Conservation (phyloP, 192 early-diverging fungal genomes). For the Linnemannia elongata region DNA sequence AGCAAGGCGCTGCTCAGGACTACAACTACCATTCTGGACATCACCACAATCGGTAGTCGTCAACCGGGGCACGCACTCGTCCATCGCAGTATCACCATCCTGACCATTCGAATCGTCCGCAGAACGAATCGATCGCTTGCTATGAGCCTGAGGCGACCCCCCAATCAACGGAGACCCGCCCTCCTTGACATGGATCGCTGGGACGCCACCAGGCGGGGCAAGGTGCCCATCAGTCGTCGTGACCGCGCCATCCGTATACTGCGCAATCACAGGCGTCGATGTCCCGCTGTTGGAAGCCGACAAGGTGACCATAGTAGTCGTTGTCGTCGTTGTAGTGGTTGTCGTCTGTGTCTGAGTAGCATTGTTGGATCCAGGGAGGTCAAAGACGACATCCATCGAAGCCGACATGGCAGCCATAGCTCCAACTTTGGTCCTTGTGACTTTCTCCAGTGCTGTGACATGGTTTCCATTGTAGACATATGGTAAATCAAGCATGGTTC, state of each 20-base stretch:
- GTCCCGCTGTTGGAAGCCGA: slow-evolving; percentile 12
- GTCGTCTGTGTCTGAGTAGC: slow-evolving; percentile 16
- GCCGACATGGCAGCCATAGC: slow-evolving; percentile 56
- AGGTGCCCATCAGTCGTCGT: not conserved
- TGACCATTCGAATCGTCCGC: not conserved
- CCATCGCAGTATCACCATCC: not conserved
- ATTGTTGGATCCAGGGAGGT: slow-evolving; percentile 40
- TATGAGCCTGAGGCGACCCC: slow-evolving; percentile 10
- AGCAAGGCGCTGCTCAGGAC: not conserved
- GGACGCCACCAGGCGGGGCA: slow-evolving; percentile 14
- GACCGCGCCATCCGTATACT: slow-evolving; percentile 10
- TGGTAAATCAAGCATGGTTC: slow-evolving; percentile 73
- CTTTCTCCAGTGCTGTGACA: slow-evolving; percentile 40
- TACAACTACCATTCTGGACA: not conserved
- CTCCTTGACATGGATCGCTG: slow-evolving; percentile 19
- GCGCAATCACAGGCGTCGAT: slow-evolving; percentile 8
- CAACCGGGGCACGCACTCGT: slow-evolving; percentile 7
- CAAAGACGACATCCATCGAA: slow-evolving; percentile 26
- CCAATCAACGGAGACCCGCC: slow-evolving; percentile 10
- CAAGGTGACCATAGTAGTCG: slow-evolving; percentile 20
- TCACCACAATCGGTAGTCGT: slow-evolving; percentile 3
- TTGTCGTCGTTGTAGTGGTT: slow-evolving; percentile 37
- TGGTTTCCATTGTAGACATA: slow-evolving; percentile 68
- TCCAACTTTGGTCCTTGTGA: slow-evolving; percentile 45
- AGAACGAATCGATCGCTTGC: slow-evolving; percentile 12